Conservation (phyloP, 148 eudicot genomes). For the Tetragonia tetragonoides region DNA sequence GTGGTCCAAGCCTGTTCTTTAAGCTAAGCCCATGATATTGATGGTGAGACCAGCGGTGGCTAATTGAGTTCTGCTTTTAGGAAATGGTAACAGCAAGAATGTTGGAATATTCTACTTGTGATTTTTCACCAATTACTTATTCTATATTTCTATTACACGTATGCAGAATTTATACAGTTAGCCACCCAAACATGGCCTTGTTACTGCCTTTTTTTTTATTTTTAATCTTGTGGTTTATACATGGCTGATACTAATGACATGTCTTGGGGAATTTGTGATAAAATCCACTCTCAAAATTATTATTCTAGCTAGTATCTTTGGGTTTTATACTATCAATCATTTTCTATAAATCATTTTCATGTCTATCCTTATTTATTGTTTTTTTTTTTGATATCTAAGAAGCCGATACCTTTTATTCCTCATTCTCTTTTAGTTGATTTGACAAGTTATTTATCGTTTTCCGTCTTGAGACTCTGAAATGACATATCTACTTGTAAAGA, state of each 20-base stretch:
- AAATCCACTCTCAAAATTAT: conserved; percentile 13
- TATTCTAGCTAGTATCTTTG: conserved; percentile 10
- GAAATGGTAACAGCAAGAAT: conserved; percentile 17
- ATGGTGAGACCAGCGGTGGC: conserved; percentile 12
- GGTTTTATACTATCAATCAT: conserved; percentile 12
- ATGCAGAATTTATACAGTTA: neutral
- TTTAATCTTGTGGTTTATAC: neutral
- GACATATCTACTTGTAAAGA: neutral
- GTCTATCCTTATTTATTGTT: conserved; percentile 21
- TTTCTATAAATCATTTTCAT: conserved; percentile 2
- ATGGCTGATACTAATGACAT: neutral
- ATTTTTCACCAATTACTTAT: neutral
- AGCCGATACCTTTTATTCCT: conserved; percentile 19
- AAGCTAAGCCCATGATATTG: conserved; percentile 18
- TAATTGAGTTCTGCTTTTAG: conserved; percentile 4
- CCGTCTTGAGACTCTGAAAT: neutral
- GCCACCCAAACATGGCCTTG: neutral
- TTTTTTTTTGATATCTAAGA: conserved; percentile 24
- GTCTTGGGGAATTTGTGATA: neutral
- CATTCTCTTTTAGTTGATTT: conserved; percentile 10
- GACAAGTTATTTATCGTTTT: conserved; percentile 24
- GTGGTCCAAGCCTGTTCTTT: conserved; percentile 28
- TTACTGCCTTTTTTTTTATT: too few species aligned
- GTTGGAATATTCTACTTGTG: conserved; percentile 2
- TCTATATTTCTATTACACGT: neutral